Percentiles rank a stretch among this genome's conserved stretches.
Evolutionary conservation across 2,329 filamentous ascomycete species (phyloP).

Genomic region (Cordyceps cateniannulata): DNA sequence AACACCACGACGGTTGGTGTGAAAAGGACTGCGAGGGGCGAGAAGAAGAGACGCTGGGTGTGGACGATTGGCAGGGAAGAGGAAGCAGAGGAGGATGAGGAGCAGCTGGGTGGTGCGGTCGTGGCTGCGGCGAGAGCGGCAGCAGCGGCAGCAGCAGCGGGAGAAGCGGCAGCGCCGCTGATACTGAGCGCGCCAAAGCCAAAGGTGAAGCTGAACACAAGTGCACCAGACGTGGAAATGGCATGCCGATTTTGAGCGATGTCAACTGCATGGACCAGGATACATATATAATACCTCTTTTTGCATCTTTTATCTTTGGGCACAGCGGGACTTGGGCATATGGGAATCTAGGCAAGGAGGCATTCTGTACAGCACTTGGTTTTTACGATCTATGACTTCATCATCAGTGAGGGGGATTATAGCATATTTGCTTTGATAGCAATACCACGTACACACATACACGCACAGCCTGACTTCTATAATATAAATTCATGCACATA

Average conservation of each 20-base stretch:
- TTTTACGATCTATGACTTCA: not conserved
- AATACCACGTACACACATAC: not conserved
- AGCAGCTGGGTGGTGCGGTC: slow-evolving; percentile 34
- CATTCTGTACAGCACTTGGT: not conserved
- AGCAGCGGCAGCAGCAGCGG: not conserved
- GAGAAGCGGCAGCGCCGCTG: not conserved
- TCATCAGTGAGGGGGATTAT: not conserved
- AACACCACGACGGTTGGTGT: slow-evolving; percentile 17
- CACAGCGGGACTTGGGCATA: not conserved
- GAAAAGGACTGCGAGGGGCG: slow-evolving; percentile 19
- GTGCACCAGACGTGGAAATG: not conserved
- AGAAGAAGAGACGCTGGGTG: slow-evolving; percentile 59
- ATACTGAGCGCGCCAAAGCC: not conserved
- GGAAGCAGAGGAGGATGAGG: slow-evolving; percentile 35
- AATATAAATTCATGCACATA: not conserved
- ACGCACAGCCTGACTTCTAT: no score
- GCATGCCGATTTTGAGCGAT: not conserved
- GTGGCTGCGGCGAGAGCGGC: slow-evolving; percentile 22
- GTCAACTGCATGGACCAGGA: not conserved
- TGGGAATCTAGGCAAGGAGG: not conserved
- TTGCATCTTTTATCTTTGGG: not conserved
- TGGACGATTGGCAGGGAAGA: slow-evolving; percentile 58
- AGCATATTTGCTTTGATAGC: not conserved
- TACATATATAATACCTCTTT: not conserved
- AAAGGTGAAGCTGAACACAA: not conserved